These are phyloP conservation scores for Citrullus colocynthis DNA, from an alignment of 306 rosid genomes.

Conservation along the genomic window DNA sequence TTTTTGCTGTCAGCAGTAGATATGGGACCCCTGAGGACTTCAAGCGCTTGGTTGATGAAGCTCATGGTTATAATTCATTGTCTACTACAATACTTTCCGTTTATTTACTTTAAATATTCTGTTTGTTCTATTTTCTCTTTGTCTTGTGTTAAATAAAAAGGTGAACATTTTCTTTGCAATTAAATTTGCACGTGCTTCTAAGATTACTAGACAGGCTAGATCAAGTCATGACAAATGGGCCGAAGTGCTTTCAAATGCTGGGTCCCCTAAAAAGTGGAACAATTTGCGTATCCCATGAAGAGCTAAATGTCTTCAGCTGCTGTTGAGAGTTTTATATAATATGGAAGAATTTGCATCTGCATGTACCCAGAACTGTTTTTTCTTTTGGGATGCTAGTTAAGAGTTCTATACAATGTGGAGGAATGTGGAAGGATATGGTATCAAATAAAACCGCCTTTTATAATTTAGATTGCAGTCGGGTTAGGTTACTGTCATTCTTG, in stretches of 20 bases:
- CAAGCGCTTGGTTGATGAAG: slow-evolving; percentile 94
- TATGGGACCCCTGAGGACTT: slow-evolving; percentile 95
- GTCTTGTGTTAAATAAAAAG: neutral
- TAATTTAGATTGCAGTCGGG: neutral
- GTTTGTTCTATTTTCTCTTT: neutral
- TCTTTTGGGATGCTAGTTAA: neutral
- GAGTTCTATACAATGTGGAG: neutral
- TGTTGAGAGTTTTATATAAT: neutral
- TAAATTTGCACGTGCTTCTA: neutral
- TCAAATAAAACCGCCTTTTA: neutral
- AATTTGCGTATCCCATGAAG: neutral
- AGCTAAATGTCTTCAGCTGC: neutral
- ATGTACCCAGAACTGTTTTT: neutral
- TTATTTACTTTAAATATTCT: neutral
- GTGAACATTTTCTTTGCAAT: neutral
- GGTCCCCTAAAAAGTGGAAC: neutral
- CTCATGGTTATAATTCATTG: slow-evolving; percentile 59
- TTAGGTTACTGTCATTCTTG: neutral
- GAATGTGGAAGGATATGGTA: neutral
- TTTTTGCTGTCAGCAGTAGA: slow-evolving; percentile 82
- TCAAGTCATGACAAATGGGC: neutral
- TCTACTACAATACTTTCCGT: slow-evolving; percentile 1
- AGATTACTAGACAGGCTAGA: neutral
- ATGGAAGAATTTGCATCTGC: neutral
- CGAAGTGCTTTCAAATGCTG: neutral